A percentile compares a stretch with the other conserved stretches of the same genome.
Evolutionary conservation across 2,329 filamentous ascomycete species (phyloP).

Genomic region (Fusarium redolens): DNA sequence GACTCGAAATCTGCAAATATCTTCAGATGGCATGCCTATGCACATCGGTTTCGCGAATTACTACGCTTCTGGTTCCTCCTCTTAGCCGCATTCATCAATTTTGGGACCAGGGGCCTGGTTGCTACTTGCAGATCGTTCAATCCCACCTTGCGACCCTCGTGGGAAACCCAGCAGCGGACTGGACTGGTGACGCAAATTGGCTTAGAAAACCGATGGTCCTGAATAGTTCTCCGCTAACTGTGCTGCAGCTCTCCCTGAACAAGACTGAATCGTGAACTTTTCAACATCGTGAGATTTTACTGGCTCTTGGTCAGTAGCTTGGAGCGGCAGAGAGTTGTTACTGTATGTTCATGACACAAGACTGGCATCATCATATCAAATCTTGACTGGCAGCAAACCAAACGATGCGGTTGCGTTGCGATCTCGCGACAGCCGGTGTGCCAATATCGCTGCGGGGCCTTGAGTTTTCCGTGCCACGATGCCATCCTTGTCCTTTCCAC

Average conservation of each 20-base stretch:
- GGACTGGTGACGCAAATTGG: slow-evolving; percentile 42
- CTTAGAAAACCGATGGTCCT: slow-evolving; percentile 12
- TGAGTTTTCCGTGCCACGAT: slow-evolving; percentile 28
- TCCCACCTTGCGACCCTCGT: slow-evolving; percentile 39
- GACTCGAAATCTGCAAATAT: slow-evolving; percentile 4
- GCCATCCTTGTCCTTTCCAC: slow-evolving; percentile 37
- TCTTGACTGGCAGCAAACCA: slow-evolving; percentile 22
- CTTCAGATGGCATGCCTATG: neutral
- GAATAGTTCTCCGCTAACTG: slow-evolving; percentile 16
- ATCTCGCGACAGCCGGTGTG: slow-evolving; percentile 37
- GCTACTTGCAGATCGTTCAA: slow-evolving; percentile 45
- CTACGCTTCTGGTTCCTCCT: slow-evolving; percentile 30
- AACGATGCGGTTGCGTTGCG: neutral
- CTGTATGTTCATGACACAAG: slow-evolving; percentile 42
- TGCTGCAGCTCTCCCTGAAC: slow-evolving; percentile 7
- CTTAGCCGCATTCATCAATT: slow-evolving; percentile 38
- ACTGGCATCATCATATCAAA: slow-evolving; percentile 43
- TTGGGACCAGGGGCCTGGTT: slow-evolving; percentile 40
- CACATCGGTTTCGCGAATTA: slow-evolving; percentile 10
- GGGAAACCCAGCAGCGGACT: slow-evolving; percentile 25
- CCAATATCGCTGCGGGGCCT: slow-evolving; percentile 39
- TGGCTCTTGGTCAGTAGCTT: slow-evolving; percentile 22
- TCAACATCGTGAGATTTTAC: slow-evolving; percentile 20
- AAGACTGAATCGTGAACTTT: slow-evolving; percentile 10
- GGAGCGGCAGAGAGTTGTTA: slow-evolving; percentile 23